phyloP scores from a whole-genome alignment of 2,329 filamentous ascomycete species.

The Talaromyces sp. region DNA sequence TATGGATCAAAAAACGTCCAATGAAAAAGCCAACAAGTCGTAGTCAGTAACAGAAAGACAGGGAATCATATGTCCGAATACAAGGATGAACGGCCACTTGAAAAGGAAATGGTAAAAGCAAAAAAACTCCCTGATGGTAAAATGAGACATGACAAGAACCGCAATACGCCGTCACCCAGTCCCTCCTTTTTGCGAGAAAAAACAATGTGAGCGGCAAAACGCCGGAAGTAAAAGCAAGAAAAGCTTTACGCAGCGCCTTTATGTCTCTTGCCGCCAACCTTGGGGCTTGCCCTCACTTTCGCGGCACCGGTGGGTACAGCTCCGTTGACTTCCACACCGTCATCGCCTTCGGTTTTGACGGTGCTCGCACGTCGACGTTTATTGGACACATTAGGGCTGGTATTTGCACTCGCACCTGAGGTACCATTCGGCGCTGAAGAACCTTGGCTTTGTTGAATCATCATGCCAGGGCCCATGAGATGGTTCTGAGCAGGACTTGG shows the following conservation, averaged over 20 bases:
- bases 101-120: constrained; percentile 14
- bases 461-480: constrained; percentile 48
- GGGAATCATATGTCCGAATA: constrained; percentile 11
- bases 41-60: constrained; percentile 8
- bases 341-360: constrained; percentile 56
- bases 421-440: constrained; percentile 49
- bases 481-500: constrained; percentile 44
- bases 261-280: constrained; percentile 44
- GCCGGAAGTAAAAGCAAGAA: neutral
- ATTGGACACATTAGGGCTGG: constrained; percentile 56
- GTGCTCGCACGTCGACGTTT: constrained; percentile 57
- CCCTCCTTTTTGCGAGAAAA: constrained; percentile 13
- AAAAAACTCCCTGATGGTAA: constrained; percentile 11
- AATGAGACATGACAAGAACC: constrained; percentile 14
- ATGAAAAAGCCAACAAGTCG: constrained; percentile 5
- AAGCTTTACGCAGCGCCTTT: constrained; percentile 37
- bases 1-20: constrained; percentile 3
- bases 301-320: constrained; percentile 28
- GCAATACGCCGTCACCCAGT: constrained; percentile 16
- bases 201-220: constrained; percentile 14
- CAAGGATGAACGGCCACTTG: neutral
- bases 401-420: constrained; percentile 53
- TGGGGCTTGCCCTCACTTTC: constrained; percentile 46
- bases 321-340: constrained; percentile 49
- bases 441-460: constrained; percentile 53